phyloP scores from a whole-genome alignment of 139 green algal species.

The Tetratostichococcus sp. region DNA sequence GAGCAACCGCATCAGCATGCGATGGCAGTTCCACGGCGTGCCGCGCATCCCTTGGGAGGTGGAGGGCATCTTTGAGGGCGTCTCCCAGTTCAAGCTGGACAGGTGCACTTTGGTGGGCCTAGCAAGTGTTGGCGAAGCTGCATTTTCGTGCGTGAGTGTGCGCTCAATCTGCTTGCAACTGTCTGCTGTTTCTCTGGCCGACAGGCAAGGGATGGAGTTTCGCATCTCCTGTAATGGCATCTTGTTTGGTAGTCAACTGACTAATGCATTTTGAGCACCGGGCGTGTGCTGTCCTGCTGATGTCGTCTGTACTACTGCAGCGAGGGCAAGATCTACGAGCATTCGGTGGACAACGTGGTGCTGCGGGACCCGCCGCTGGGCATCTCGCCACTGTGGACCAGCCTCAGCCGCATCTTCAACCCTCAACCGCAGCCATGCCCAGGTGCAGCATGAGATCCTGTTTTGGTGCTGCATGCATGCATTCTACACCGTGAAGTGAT shows the following conservation, averaged over 20 bases:
- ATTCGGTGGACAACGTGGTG: slow-evolving; percentile 77
- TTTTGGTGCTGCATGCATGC: no score
- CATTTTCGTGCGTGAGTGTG: no score
- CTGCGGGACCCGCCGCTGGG: slow-evolving; percentile 58
- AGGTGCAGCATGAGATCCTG: no score
- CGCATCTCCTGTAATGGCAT: background rate
- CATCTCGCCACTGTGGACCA: slow-evolving; percentile 30
- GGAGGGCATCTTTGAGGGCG: slow-evolving; percentile 85
- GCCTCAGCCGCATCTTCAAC: slow-evolving; percentile 37
- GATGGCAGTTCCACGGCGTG: slow-evolving; percentile 84
- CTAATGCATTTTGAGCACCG: no score
- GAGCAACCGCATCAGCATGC: slow-evolving; percentile 71
- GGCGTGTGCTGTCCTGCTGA: no score
- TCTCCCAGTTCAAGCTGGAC: slow-evolving; percentile 91
- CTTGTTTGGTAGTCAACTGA: no score
- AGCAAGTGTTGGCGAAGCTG: no score
- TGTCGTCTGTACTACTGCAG: background rate
- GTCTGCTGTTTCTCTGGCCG: no score
- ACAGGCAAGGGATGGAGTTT: slow-evolving; percentile 20
- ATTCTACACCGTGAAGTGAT: no score
- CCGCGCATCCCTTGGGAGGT: slow-evolving; percentile 84
- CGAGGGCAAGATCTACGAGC: slow-evolving; percentile 81
- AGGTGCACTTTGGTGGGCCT: background rate
- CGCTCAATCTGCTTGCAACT: no score
- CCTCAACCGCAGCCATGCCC: slow-evolving; percentile 10